Evolutionary conservation across 2,329 filamentous ascomycete genomes (phyloP), one percentile per base, ranked within the genome.

Genomic region (Rhinocladiella mackenziei): DNA sequence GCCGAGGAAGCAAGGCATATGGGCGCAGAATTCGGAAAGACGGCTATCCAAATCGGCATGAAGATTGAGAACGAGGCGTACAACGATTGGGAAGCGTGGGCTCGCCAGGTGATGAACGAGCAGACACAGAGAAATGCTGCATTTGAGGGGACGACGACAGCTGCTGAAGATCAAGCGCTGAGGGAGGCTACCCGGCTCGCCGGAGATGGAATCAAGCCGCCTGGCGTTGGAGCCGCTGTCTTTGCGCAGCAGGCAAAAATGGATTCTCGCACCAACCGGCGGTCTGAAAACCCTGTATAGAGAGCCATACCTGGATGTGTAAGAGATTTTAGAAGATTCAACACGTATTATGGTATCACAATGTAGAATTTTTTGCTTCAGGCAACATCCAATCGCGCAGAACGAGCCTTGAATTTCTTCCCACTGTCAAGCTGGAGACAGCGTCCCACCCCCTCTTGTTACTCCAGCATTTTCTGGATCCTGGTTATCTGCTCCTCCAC

Each of bases 21-120:
- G 4, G 92, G 92, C 40, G 89, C 89, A 38, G 88, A 88, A 73
- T 97, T 97, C 63, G 88, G 88, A 63, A 85, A 83, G 65, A 74
- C 78, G 30, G 75, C 78, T 48, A 64, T 89, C 39, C 83, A 94
- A 48, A 73, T 94, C 44, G 81, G 86, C 54, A 86, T 92, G 80
- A 72, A 82, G 51, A 74, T 95, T 40, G 92, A 98, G 68, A 81
- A 94, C 67, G 68, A 76, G 57, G 73, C 80, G 48, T 94, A 81
- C 65, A 86, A 96, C 66, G 71, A 73, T 51, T 98, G 92, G 92
- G 91, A 89, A 75, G 60, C 60, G 18, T 94, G 88, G 86, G 88
- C 89, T 6, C 62, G 65, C 48, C 62, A 70, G 53, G 69, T 80
- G 61, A 69, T 74, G 26, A 68, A 72, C 26, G 55, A 71, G 4